These are phyloP conservation scores for Cotoneaster glaucophyllus DNA, from an alignment of 306 rosid species.

Conservation along the genomic window DNA sequence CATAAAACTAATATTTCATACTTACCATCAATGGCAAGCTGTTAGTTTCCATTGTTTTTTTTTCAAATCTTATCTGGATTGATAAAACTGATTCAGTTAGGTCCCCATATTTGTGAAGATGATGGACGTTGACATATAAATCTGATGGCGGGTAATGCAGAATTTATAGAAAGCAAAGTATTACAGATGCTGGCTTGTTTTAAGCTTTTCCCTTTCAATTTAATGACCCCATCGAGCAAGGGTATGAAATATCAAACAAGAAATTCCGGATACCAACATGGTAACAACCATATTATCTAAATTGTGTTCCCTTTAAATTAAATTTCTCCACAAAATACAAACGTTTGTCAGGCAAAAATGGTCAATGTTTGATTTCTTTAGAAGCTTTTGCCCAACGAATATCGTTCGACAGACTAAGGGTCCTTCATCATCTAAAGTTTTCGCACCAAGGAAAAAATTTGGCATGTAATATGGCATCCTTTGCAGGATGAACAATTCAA, in stretches of 20 bases:
- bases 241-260: neutral
- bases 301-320: neutral
- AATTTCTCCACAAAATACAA: neutral
- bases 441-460: too few relatives aligned
- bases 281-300: neutral
- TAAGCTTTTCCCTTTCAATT: neutral
- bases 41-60: neutral
- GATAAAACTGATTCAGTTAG: neutral
- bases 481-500: too few relatives aligned
- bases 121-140: constrained; percentile 14
- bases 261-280: neutral
- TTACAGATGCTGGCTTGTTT: neutral
- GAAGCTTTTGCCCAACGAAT: too few relatives aligned
- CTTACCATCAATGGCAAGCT: neutral
- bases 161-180: neutral
- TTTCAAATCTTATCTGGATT: neutral
- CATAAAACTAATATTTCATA: neutral
- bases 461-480: too few relatives aligned
- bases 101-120: neutral
- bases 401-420: too few relatives aligned
- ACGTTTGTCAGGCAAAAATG: too few relatives aligned
- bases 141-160: neutral
- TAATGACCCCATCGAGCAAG: neutral
- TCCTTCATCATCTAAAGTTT: too few relatives aligned
- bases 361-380: too few relatives aligned